Conservation (phyloP, 768 basidiomycete genomes). For the Mycena floridula region DNA sequence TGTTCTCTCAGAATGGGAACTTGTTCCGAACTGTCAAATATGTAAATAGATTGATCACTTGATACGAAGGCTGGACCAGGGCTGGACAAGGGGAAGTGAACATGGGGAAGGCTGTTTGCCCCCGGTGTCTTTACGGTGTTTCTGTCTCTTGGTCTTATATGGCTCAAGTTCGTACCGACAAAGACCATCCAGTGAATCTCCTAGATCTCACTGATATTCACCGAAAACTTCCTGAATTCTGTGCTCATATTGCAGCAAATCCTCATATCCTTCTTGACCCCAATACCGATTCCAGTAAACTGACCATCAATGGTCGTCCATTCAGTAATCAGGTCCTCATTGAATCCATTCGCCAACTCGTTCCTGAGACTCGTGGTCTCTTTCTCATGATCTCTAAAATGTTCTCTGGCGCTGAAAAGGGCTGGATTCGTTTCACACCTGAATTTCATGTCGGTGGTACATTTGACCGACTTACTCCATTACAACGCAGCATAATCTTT, state of each 20-base stretch:
- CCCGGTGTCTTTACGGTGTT: slow-evolving; percentile 15
- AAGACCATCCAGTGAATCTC: slow-evolving; percentile 10
- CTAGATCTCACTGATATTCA: slow-evolving; percentile 13
- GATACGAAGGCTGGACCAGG: too few species aligned
- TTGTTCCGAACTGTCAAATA: too few species aligned
- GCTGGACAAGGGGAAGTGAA: too few species aligned
- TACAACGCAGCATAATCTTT: not conserved
- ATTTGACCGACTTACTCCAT: not conserved
- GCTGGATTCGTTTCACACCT: slow-evolving; percentile 2
- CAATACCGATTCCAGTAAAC: slow-evolving; percentile 2
- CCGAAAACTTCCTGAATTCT: slow-evolving; percentile 9
- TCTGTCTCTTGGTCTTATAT: slow-evolving; percentile 21
- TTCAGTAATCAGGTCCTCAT: not conserved
- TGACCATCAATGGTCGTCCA: slow-evolving; percentile 7
- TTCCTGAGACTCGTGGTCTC: not conserved
- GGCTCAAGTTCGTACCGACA: slow-evolving; percentile 7
- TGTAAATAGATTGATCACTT: too few species aligned
- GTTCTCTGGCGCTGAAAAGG: not conserved
- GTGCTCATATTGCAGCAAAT: slow-evolving; percentile 9
- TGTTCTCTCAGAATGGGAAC: too few species aligned
- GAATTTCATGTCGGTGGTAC: slow-evolving; percentile 3
- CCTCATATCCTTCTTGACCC: slow-evolving; percentile 7
- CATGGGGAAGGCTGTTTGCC: too few species aligned
- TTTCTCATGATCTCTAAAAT: not conserved
- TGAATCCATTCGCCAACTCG: not conserved